phyloP scores from a whole-genome alignment of 176 grass and related monocot species.

The Eremochloa ophiuroides region DNA sequence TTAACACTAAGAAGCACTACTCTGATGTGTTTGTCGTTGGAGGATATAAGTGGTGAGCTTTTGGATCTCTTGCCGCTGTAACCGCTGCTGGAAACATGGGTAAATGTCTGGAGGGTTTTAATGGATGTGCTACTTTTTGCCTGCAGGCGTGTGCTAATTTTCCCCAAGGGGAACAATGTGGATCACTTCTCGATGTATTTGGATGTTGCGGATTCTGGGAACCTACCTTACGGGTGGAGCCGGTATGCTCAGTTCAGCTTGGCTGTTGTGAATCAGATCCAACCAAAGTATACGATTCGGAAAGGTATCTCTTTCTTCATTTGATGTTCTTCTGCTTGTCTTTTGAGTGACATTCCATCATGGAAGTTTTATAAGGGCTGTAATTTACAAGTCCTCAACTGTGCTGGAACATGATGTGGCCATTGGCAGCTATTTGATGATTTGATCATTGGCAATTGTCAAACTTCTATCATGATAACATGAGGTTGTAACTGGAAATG shows the following conservation, averaged over 20 bases:
- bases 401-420: background rate
- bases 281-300: constrained; percentile 61
- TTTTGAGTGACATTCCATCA: background rate
- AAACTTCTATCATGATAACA: background rate
- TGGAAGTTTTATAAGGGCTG: background rate
- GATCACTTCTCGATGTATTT: constrained; percentile 90
- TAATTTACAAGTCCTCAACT: constrained; percentile 4
- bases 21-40: constrained; percentile 77
- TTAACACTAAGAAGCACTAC: constrained; percentile 93
- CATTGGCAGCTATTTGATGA: background rate
- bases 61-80: background rate
- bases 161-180: constrained; percentile 97
- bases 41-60: constrained; percentile 71
- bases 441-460: background rate
- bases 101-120: background rate
- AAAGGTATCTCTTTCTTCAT: constrained; percentile 59
- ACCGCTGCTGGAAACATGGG: background rate
- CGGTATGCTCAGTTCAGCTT: constrained; percentile 87
- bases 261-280: constrained; percentile 85
- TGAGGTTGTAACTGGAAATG: background rate
- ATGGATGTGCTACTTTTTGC: background rate
- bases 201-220: constrained; percentile 83
- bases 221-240: constrained; percentile 85
- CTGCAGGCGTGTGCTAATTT: constrained; percentile 83
- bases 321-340: background rate